Conservation (phyloP, 805 yeast species). For the Maudiozyma bulderi region DNA sequence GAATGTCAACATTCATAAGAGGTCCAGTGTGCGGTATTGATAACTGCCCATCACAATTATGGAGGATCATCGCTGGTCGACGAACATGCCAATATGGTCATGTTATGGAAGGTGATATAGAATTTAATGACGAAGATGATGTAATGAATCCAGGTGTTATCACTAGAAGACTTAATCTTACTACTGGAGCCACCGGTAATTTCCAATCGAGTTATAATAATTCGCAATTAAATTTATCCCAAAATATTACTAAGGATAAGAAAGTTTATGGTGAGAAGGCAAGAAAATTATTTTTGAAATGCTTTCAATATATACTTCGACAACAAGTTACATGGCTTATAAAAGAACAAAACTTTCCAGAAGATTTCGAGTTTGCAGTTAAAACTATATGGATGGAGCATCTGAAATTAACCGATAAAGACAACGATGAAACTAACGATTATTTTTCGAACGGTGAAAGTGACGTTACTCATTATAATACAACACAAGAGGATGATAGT, state of each 20-base stretch:
- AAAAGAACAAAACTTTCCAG: constrained; percentile 24
- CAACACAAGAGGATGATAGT: constrained; percentile 5
- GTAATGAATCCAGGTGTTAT: constrained; percentile 33
- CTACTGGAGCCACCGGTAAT: constrained; percentile 34
- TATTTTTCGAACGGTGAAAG: neutral
- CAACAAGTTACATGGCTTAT: constrained; percentile 38
- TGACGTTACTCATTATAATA: neutral
- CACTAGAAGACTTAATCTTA: constrained; percentile 48
- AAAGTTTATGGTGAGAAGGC: constrained; percentile 43
- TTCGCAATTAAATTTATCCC: constrained; percentile 19
- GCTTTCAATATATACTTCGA: constrained; percentile 43
- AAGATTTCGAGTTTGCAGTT: constrained; percentile 25
- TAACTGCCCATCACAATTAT: constrained; percentile 75
- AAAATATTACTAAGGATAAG: constrained; percentile 8
- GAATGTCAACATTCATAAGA: constrained; percentile 41
- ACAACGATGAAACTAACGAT: neutral
- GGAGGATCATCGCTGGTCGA: constrained; percentile 65
- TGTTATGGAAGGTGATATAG: constrained; percentile 70
- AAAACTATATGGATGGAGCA: constrained; percentile 32
- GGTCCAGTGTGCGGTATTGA: constrained; percentile 87
- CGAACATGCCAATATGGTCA: constrained; percentile 87
- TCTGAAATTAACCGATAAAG: constrained; percentile 10
- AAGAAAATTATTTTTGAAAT: constrained; percentile 33
- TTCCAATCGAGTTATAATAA: constrained; percentile 27
- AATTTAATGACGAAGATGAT: constrained; percentile 64